Evolutionary conservation across 2,329 filamentous ascomycete genomes (phyloP).

Genomic region (Dactylellina leptospora): DNA sequence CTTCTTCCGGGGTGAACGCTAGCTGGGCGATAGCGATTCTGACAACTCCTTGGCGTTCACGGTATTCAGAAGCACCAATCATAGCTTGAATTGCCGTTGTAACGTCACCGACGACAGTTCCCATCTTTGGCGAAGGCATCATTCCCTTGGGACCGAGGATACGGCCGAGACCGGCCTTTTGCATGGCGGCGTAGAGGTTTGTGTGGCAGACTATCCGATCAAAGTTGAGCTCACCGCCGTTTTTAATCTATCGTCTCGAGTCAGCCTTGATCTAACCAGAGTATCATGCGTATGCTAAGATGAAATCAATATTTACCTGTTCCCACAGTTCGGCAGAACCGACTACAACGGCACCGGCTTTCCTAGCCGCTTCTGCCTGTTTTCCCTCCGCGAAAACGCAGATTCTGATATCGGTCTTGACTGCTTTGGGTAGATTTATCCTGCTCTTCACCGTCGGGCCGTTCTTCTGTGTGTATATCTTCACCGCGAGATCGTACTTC

Average conservation of each 20-base stretch:
- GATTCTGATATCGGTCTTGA: constrained; percentile 86
- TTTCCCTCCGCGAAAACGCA: constrained; percentile 86
- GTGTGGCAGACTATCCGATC: constrained; percentile 88
- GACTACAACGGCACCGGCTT: constrained; percentile 80
- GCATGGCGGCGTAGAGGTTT: constrained; percentile 78
- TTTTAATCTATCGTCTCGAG: constrained; percentile 65
- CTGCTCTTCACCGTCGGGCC: constrained; percentile 87
- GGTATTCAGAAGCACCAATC: constrained; percentile 84
- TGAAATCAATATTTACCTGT: constrained; percentile 64
- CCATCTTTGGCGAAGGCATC: constrained; percentile 89
- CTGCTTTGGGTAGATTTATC: constrained; percentile 85
- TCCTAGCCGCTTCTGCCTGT: constrained; percentile 75
- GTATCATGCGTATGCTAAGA: not conserved
- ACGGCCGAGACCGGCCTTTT: constrained; percentile 80
- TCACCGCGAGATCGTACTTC: constrained; percentile 91
- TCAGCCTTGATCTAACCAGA: too few relatives aligned
- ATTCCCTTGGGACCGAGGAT: constrained; percentile 87
- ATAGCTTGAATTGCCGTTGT: constrained; percentile 78
- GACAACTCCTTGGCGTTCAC: constrained; percentile 84
- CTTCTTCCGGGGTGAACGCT: constrained; percentile 83
- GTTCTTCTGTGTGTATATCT: constrained; percentile 82
- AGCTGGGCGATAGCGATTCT: constrained; percentile 91
- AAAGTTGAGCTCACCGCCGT: constrained; percentile 82
- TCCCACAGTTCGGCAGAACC: constrained; percentile 89
- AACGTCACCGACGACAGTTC: constrained; percentile 86